Evolutionary conservation across 2,329 filamentous ascomycete species (phyloP), one percentile per base, ranked within the genome.

Genomic region (Fusarium secorum): DNA sequence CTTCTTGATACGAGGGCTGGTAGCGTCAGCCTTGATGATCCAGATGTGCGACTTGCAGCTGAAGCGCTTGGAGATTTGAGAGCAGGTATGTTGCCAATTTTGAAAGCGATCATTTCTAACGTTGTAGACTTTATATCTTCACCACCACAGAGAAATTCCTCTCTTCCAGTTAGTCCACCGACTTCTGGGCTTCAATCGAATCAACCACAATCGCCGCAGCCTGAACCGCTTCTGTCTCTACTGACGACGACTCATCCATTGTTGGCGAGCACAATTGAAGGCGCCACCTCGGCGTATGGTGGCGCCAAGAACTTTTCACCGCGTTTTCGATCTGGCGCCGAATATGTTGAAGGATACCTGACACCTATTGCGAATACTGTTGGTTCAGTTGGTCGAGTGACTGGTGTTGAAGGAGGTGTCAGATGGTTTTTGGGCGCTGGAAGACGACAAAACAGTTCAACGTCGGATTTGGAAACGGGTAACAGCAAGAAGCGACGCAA

Each of bases 271-370:
- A 94, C 94, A 1, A 95, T 97, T 74, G 93, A 93, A 72, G 90
- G 91, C 56, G 95, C 94, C 1, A 88, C 95, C 11, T 94, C 92
- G 3, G 93, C 93, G 3, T 98, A 98, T 79, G 91, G 92, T 32
- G 91, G 88, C 5, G 94, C 93, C 15, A 98, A 98, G 81, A 93
- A 95, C 73, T 97, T 95, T 76, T 97, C 94, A 3, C 94, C 95
- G 0, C 88, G 92, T 4, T 93, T 98, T 78, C 94, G 93, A 79
- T 92, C 93, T n/a, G 89, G 94, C 66, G 95, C 93, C 52, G 94
- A 97, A 79, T 94, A 97, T 75, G 90, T 98, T 24, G 95, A 98
- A 80, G 91, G 93, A 49, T 95, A 93, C 73, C 89, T 97, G 55
- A 93, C 92, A 3, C 94, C 94, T 3, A 89, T 98, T 56, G 93